A percentile compares a stretch with the other conserved stretches of the same genome.
Evolutionary conservation across 768 basidiomycete species (phyloP).

Genomic region (Lyophyllum shimeji): DNA sequence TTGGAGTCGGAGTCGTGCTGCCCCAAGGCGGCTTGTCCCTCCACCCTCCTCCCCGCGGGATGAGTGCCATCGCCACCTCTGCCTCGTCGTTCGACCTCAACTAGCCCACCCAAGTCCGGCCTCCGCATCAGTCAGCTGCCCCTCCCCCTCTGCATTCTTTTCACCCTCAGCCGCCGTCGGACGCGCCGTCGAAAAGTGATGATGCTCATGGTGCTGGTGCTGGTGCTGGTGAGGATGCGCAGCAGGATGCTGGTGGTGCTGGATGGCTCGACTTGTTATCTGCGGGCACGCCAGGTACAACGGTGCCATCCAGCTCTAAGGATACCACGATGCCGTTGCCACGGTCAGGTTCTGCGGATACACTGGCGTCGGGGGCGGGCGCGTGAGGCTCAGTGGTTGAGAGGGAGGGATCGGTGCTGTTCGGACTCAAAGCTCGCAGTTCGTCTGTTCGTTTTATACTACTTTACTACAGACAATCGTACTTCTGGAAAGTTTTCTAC

Average conservation of each 20-base stretch:
- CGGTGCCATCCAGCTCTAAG: not conserved
- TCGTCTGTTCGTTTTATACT: no score
- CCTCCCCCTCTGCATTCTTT: not conserved
- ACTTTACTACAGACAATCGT: no score
- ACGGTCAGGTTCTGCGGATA: not conserved
- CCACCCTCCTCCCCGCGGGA: no score
- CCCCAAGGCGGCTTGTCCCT: constrained; percentile 1
- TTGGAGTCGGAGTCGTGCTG: no score
- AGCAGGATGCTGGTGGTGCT: not conserved
- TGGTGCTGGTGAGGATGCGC: not conserved
- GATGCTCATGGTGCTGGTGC: no score
- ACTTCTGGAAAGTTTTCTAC: no score
- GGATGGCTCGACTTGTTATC: constrained; percentile 17
- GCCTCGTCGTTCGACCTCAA: constrained; percentile 16
- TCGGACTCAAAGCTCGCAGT: no score
- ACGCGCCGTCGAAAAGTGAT: not conserved
- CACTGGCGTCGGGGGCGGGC: not conserved
- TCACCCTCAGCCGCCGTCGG: not conserved
- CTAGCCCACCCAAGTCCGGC: constrained; percentile 12
- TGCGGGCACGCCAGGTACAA: not conserved
- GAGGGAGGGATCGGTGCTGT: no score
- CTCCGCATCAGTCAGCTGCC: not conserved
- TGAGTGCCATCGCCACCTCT: constrained; percentile 4
- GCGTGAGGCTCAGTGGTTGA: no score
- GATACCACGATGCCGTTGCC: not conserved